A percentile compares a stretch with the other conserved stretches of the same genome.
Conservation (phyloP, 768 basidiomycete genomes). For the Jaapia argillacea region DNA sequence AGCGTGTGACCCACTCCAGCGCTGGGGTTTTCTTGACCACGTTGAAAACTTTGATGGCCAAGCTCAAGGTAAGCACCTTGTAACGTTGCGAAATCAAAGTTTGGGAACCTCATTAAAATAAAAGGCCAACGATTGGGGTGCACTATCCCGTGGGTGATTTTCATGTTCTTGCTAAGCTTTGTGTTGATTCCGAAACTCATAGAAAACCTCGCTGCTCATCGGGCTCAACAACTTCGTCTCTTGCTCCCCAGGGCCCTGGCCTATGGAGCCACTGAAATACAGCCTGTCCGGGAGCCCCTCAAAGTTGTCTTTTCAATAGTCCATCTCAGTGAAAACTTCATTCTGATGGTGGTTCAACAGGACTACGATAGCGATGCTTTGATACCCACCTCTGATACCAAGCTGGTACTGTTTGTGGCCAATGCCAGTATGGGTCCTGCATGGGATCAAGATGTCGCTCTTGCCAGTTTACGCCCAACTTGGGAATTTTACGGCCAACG, state of each 20-base stretch:
- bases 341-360: conserved; percentile 16
- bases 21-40: conserved; percentile 46
- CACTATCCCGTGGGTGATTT: conserved; percentile 42
- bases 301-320: conserved; percentile 35
- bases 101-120: background rate
- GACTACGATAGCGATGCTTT: conserved; percentile 40
- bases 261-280: conserved; percentile 34
- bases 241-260: conserved; percentile 38
- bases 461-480: no score
- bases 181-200: conserved; percentile 25
- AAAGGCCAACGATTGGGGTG: conserved; percentile 57
- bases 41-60: conserved; percentile 59
- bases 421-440: no score
- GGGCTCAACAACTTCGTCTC: conserved; percentile 25
- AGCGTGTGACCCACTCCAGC: conserved; percentile 34
- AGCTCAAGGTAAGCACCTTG: conserved; percentile 36
- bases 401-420: no score
- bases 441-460: no score
- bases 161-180: background rate
- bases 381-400: no score
- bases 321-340: background rate
- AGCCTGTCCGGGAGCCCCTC: conserved; percentile 36
- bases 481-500: no score
- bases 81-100: background rate
- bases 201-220: conserved; percentile 19